A percentile compares a stretch with the other conserved stretches of the same genome.
phyloP scores from a whole-genome alignment of 208 protist genomes.

The Acanthamoeba healyi region DNA sequence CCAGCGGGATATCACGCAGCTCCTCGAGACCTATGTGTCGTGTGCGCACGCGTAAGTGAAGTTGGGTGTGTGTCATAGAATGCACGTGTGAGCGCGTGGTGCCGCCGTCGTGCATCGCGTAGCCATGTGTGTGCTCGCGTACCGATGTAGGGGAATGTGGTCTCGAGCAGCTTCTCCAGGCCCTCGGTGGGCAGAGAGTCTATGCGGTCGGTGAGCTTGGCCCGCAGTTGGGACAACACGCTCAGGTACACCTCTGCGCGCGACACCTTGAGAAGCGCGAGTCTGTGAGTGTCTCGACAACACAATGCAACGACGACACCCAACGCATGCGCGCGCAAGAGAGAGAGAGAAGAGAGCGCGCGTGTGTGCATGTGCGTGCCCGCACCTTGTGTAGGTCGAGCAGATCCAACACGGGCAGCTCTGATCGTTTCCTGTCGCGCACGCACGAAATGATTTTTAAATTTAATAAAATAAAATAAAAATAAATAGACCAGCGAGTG shows the following conservation, averaged over 20 bases:
- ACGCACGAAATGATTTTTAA: too few relatives aligned
- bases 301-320: too few relatives aligned
- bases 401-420: slow-evolving; percentile 30
- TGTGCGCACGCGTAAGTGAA: too few relatives aligned
- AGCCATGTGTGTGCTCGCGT: too few relatives aligned
- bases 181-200: slow-evolving; percentile 43
- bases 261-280: background rate
- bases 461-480: too few relatives aligned
- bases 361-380: too few relatives aligned
- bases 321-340: too few relatives aligned
- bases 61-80: too few relatives aligned
- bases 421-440: slow-evolving; percentile 23
- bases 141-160: slow-evolving; percentile 80
- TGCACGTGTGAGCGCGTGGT: too few relatives aligned
- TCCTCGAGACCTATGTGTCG: slow-evolving; percentile 77
- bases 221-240: slow-evolving; percentile 30
- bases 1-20: slow-evolving; percentile 75
- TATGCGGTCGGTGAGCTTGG: background rate
- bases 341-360: background rate
- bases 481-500: background rate
- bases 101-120: too few relatives aligned
- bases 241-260: slow-evolving; percentile 46
- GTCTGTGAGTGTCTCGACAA: background rate
- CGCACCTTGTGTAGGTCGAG: slow-evolving; percentile 46
- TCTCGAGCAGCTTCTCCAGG: slow-evolving; percentile 76